Base-by-base conservation (phyloP, 441 rosid genomes). In the Pelargonium australe region DNA sequence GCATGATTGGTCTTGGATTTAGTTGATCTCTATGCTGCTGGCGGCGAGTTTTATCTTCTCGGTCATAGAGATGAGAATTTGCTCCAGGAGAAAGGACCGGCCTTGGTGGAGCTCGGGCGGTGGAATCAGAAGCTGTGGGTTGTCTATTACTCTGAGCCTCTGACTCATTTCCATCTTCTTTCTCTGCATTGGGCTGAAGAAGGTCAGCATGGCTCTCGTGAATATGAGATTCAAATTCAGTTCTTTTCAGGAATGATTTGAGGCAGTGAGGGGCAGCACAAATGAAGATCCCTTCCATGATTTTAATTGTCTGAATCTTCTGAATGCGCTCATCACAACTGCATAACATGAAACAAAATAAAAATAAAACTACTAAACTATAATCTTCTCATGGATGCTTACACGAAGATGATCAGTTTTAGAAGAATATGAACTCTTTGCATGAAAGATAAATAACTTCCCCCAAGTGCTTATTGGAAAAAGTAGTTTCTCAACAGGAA, bases 211-310 rank as follows among this genome's bases (percentile, higher is more conserved):
- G 97, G 70, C 72, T 83, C 70, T 80, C 81, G 40, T 87, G 84
- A 57, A 95, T 89, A 79, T 92, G 99, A 28, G 82, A 73, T 79
- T 91, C 96, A 57, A 91, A 95, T 23, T 89, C 97, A 10, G 61
- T 49, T 75, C 84, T 87, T 80, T 91, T 89, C 71, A 91, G 63
- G 81, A 91, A 91, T 31, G 99, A 95, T 72, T 84, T 87, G 34
- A 95, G 94, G 79, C 97, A 95, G 76, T 95, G 97, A 75, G 97
- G 94, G 63, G 97, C 99, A 62, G 99, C 99, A 79, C 97, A 95
- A 60, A 95, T 85, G 82, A 86, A 90, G 77, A 95, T 86, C 58
- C 99, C 99, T 75, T 91, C 97, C 97, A 95, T 88, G 81, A 91
- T 81, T 80, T 90, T 90, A 74, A 95, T 91, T 10, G 97, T 89